Percentiles rank a stretch among this genome's conserved stretches.
Evolutionary conservation across 345 rosid genomes (phyloP).

Genomic region (Zanthoxylum bungeanum): DNA sequence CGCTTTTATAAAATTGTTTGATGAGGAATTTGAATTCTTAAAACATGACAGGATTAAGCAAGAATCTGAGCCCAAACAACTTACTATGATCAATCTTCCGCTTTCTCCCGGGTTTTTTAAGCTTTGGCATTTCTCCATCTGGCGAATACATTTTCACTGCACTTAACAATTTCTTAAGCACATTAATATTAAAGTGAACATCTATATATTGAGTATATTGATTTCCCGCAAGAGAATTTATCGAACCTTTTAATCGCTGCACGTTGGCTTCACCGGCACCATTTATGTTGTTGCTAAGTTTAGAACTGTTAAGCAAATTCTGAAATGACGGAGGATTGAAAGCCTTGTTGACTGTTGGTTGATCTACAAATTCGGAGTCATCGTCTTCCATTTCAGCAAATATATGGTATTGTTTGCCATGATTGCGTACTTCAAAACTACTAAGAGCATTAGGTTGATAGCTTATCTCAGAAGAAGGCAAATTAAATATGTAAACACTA

Average conservation of each 20-base stretch:
- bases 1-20: slow-evolving; percentile 4
- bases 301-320: slow-evolving; percentile 48
- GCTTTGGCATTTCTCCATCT: slow-evolving; percentile 41
- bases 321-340: slow-evolving; percentile 48
- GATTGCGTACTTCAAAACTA: slow-evolving; percentile 28
- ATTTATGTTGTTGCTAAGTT: slow-evolving; percentile 25
- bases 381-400: slow-evolving; percentile 78
- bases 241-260: slow-evolving; percentile 27
- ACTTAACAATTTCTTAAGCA: slow-evolving; percentile 17
- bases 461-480: slow-evolving; percentile 68
- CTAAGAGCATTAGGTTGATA: slow-evolving; percentile 44
- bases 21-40: slow-evolving; percentile 15
- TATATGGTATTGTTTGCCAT: slow-evolving; percentile 53
- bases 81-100: slow-evolving; percentile 64
- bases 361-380: slow-evolving; percentile 40
- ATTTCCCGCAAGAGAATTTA: slow-evolving; percentile 18
- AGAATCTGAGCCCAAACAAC: slow-evolving; percentile 18
- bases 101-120: slow-evolving; percentile 66
- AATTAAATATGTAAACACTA: slow-evolving; percentile 67
- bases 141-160: slow-evolving; percentile 25
- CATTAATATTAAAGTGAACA: slow-evolving; percentile 17
- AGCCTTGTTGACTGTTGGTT: slow-evolving; percentile 28
- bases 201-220: slow-evolving; percentile 20
- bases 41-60: background rate
- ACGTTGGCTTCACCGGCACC: slow-evolving; percentile 37